Base-by-base conservation (phyloP, 1,139 yeast species). In the Candida tetrigidarum region DNA sequence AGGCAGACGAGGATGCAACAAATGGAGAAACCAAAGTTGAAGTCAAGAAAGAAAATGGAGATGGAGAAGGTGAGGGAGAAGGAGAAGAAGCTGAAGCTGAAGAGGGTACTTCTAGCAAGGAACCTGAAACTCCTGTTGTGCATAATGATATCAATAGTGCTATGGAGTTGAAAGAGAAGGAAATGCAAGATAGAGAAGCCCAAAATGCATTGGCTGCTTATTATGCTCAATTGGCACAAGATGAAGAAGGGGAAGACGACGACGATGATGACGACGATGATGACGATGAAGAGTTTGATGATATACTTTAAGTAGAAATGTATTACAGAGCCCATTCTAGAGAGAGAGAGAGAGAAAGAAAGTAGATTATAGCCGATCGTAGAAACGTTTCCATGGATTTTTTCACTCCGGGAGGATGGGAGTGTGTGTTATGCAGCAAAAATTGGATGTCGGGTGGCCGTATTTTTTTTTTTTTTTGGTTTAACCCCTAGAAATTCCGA, bases 131-230 rank as follows among this genome's bases (percentile, higher is more conserved):
- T 10, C 40, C 14, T 18, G 15, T 11, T 18, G 26, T 28, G 5
- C 9, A 12, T 34, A 34, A 22, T 11, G 25, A 18, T 12, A 18
- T 18, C 12, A 26, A 29, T 12, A 18, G 19, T 32, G 12, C 35
- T 9, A 5, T 14, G 8, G 23, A 32, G 3, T 32, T 32, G 22
- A 32, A 18, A n/a, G 35, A 32, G 25, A 32, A 32, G 6, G 76
- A 74, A 34, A 65, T 74, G 49, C 75, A 75, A 51, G 85, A 81
- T 48, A 77, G 74, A 53, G 89, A 83, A 57, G 87, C 85, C 12
- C 86, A 85, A 58, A 89, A 84, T 56, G 91, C 89, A 2, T 74
- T 87, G 66, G 88, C 91, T 1, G 89, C 89, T 0, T 87, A 85
- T 61, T 88, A 86, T 61, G 89, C 86, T 5, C 83, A 83, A 54